phyloP scores from a whole-genome alignment of 805 yeast species.

The Pichia pseudocactophila region DNA sequence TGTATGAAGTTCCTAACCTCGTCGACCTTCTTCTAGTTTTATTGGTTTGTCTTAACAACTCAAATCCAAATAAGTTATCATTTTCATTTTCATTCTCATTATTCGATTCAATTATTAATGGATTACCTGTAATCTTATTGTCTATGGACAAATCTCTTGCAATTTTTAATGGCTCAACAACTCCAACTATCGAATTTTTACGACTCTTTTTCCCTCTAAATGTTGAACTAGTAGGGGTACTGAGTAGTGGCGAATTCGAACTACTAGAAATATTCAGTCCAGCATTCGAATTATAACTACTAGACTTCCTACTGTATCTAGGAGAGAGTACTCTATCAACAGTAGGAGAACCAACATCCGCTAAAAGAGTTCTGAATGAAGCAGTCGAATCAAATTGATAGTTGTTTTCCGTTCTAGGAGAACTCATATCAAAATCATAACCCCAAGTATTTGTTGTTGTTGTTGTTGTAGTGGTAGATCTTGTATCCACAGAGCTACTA shows the following conservation, averaged over 20 bases:
- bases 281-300: background rate
- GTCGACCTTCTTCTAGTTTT: constrained; percentile 28
- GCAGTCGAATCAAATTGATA: constrained; percentile 43
- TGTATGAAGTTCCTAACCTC: constrained; percentile 16
- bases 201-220: constrained; percentile 3
- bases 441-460: constrained; percentile 20
- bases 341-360: constrained; percentile 14
- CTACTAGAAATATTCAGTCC: background rate
- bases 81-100: constrained; percentile 22
- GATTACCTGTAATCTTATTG: constrained; percentile 1
- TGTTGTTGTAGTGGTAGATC: constrained; percentile 35
- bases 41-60: constrained; percentile 31
- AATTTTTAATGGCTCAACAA: constrained; percentile 15
- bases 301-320: constrained; percentile 2
- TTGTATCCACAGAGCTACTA: constrained; percentile 55
- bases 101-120: constrained; percentile 12
- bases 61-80: constrained; percentile 39
- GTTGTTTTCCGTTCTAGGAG: constrained; percentile 21
- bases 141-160: constrained; percentile 12
- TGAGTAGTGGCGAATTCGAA: background rate
- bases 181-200: constrained; percentile 9
- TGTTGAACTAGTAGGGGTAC: background rate
- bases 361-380: constrained; percentile 49
- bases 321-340: constrained; percentile 9
- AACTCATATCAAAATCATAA: constrained; percentile 18